These are phyloP conservation scores for Micractinium conductrix DNA, from an alignment of 139 green algal species.

Conservation along the genomic window DNA sequence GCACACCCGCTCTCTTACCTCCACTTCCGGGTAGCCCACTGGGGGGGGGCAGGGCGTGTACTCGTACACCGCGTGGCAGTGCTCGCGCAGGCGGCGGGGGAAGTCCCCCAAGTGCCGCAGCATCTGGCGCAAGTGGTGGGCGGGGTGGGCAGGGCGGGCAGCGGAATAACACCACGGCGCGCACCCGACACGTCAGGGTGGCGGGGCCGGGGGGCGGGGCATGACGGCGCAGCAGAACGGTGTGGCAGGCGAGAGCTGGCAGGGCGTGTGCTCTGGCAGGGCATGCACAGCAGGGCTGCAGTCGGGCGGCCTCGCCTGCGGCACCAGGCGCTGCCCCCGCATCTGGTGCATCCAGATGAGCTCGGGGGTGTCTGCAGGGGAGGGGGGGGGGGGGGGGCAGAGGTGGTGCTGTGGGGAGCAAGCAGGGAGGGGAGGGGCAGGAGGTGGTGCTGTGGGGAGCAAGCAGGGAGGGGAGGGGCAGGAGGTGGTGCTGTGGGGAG, in stretches of 20 bases:
- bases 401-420: too few relatives aligned
- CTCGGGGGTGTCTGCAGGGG: constrained; percentile 82
- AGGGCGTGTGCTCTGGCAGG: neutral
- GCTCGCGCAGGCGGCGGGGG: constrained; percentile 67
- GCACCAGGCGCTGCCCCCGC: constrained; percentile 80
- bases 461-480: too few relatives aligned
- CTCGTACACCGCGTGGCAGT: constrained; percentile 76
- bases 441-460: too few relatives aligned
- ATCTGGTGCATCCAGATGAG: constrained; percentile 94
- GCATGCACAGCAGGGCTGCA: neutral
- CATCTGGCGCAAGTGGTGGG: constrained; percentile 46
- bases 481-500: too few relatives aligned
- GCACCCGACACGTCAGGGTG: too few relatives aligned
- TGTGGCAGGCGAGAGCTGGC: too few relatives aligned
- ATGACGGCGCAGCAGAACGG: too few relatives aligned
- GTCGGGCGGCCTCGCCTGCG: constrained; percentile 52
- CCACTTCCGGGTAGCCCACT: constrained; percentile 89
- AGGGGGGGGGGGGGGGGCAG: too few relatives aligned
- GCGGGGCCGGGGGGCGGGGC: too few relatives aligned
- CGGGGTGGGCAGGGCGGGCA: too few relatives aligned
- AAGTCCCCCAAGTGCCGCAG: constrained; percentile 77
- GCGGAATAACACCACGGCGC: neutral
- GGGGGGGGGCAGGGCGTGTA: constrained; percentile 91
- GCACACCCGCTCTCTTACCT: constrained; percentile 39
- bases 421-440: too few relatives aligned